Conservation (phyloP, 148 eudicot genomes). For the Cornus kousa region DNA sequence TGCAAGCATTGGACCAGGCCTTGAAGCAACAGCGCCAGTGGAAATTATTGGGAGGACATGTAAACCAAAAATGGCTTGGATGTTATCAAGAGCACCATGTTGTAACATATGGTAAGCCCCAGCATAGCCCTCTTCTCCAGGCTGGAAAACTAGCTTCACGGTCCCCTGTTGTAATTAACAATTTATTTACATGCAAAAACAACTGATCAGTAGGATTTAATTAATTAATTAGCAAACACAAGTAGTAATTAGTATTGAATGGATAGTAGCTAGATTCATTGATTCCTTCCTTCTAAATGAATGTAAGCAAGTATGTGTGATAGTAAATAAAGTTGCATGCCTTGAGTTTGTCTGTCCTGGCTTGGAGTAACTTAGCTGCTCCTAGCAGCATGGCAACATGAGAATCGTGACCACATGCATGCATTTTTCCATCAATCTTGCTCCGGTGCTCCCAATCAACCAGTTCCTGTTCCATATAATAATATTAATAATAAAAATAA, state of each 20-base stretch:
- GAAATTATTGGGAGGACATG: constrained; percentile 53
- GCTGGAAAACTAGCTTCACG: constrained; percentile 71
- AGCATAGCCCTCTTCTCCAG: constrained; percentile 75
- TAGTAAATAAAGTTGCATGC: constrained; percentile 14
- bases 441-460: constrained; percentile 69
- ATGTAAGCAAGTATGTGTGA: neutral
- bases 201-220: neutral
- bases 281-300: too few species aligned
- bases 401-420: constrained; percentile 77
- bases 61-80: constrained; percentile 50
- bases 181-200: neutral
- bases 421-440: constrained; percentile 69
- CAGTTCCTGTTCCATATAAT: constrained; percentile 37
- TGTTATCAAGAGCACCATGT: constrained; percentile 51
- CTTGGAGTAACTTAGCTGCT: constrained; percentile 63
- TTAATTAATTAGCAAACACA: neutral
- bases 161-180: constrained; percentile 39
- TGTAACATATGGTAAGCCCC: constrained; percentile 66
- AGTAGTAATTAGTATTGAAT: too few species aligned
- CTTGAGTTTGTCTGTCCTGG: constrained; percentile 48
- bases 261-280: neutral
- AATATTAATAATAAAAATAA: neutral
- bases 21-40: constrained; percentile 44
- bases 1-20: constrained; percentile 59
- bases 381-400: constrained; percentile 75